These are phyloP conservation scores for Reutealis trisperma DNA, from an alignment of 345 rosid genomes.

Conservation along the genomic window DNA sequence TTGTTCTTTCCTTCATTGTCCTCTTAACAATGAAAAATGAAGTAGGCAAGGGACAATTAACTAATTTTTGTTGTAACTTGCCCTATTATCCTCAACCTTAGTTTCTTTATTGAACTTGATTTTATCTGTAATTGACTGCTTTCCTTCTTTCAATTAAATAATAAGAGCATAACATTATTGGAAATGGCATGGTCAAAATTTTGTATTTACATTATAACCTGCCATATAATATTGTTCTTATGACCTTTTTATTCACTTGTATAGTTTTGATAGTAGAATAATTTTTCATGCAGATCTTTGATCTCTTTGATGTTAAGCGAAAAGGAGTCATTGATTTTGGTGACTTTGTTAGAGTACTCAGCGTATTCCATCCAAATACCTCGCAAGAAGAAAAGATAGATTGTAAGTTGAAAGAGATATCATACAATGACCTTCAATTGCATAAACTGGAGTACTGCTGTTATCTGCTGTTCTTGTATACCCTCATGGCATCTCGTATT, in stretches of 20 bases:
- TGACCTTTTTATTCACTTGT: not conserved
- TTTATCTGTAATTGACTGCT: not conserved
- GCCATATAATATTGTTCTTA: not conserved
- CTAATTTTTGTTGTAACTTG: not conserved
- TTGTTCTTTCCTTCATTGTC: not conserved
- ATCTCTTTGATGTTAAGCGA: slow-evolving; percentile 86
- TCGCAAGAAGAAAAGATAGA: slow-evolving; percentile 79
- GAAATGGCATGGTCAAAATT: not conserved
- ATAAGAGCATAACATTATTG: not conserved
- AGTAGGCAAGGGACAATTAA: not conserved
- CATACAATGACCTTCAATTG: not conserved
- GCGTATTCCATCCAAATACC: slow-evolving; percentile 89
- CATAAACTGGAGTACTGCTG: not conserved
- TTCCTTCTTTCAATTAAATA: too few species aligned
- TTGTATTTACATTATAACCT: not conserved
- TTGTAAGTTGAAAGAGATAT: slow-evolving; percentile 54
- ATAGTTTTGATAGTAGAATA: slow-evolving; percentile 1
- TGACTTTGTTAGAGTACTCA: slow-evolving; percentile 88
- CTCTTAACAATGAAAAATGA: not conserved
- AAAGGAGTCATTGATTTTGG: slow-evolving; percentile 94
- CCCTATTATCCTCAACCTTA: not conserved
- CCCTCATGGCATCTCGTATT: not conserved
- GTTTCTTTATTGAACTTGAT: not conserved
- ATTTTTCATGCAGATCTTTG: slow-evolving; percentile 69
- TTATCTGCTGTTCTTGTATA: not conserved